These are phyloP conservation scores for Cyclotella sp. DNA, from an alignment of 108 stramenopile genomes.

Conservation along the genomic window DNA sequence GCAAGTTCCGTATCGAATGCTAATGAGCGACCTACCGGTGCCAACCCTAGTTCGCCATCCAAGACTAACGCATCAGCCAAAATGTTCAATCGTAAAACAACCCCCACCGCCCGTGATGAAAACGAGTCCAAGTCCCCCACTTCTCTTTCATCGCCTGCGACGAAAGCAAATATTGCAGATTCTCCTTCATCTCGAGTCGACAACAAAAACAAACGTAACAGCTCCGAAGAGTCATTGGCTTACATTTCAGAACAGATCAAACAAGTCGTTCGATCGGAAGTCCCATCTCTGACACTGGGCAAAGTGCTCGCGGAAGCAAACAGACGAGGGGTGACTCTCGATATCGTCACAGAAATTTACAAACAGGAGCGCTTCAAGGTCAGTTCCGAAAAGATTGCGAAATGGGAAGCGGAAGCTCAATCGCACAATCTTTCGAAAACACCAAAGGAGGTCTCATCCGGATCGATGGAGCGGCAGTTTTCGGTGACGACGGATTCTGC, in stretches of 20 bases:
- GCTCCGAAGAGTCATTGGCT: conserved; percentile 7
- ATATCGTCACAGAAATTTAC: conserved; percentile 38
- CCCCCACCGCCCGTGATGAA: too few relatives aligned
- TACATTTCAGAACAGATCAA: conserved; percentile 27
- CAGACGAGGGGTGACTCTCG: conserved; percentile 34
- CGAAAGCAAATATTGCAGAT: neutral
- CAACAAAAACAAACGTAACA: neutral
- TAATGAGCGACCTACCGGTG: too few relatives aligned
- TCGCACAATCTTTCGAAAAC: neutral
- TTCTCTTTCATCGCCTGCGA: neutral
- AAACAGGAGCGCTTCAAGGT: conserved; percentile 41
- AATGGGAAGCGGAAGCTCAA: neutral
- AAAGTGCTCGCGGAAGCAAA: conserved; percentile 41
- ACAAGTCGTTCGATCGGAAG: conserved; percentile 26
- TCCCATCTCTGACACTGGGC: conserved; percentile 29
- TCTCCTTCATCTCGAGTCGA: neutral
- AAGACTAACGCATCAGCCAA: too few relatives aligned
- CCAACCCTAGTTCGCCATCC: too few relatives aligned
- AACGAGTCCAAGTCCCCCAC: neutral
- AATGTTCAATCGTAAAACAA: too few relatives aligned
- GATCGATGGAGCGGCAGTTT: neutral
- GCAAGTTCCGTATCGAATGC: too few relatives aligned
- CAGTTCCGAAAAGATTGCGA: conserved; percentile 5
- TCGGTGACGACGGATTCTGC: too few relatives aligned
- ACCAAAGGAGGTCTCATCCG: neutral